Evolutionary conservation across 1,284 basidiomycete species (phyloP), one percentile per base, ranked within the genome.

Genomic region (Stygiomarasmius scandens): DNA sequence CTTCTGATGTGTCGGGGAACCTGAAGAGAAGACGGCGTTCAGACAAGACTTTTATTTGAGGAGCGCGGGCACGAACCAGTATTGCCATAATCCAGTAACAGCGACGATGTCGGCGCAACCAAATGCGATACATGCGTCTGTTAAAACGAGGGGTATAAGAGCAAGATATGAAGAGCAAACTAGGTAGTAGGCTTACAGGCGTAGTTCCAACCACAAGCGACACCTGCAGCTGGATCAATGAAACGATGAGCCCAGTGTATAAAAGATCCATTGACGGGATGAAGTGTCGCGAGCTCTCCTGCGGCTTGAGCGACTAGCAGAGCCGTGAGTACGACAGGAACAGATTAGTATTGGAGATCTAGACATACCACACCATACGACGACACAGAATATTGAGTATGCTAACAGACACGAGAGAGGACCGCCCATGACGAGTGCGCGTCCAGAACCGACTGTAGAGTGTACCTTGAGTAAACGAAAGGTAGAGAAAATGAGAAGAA

Each of bases 161-260:
- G 38, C n/a, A 16, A 9, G 14, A 24, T 27, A 43, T 9, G 5
- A 52, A 16, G 22, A 14, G 11, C 1, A 29, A n/a, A 24, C 5
- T 36, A 12, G 8, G 22, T 19, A 19, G 16, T 20, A 19, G 23
- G 49, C 52, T 14, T 16, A 61, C 59, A 61, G 12, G 56, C 44
- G 45, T 61, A 61, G 48, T 61, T 61, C 59, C 59, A 61, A 27
- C 59, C 59, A 47, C 59, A 61, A 2, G 59, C 59, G 5, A 58
- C 49, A 8, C 59, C 59, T 16, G 59, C 59, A 29, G 59, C 59
- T 4, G 59, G 59, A 45, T 61, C 59, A 24, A 61, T 47, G 44
- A 61, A 61, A 19, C 59, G 59, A 47, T 58, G 48, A 8, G 46
- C 14, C 59, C 59, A 61, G 22, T 61, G 52, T 16, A 61, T 58